phyloP scores from a whole-genome alignment of 805 yeast genomes.

The Jamesozyma jinghongensis region DNA sequence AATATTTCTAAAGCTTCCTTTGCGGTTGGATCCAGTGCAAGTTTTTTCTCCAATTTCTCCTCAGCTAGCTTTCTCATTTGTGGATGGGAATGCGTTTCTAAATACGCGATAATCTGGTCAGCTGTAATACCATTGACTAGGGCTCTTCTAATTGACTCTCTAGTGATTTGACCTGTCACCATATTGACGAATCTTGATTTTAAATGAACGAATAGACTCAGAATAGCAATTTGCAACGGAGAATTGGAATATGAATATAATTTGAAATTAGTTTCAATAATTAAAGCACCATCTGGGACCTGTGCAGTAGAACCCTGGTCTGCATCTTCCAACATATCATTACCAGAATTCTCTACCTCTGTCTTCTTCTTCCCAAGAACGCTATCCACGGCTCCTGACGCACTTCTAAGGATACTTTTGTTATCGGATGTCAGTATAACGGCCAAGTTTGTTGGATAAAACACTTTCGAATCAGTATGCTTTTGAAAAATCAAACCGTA shows the following conservation, averaged over 20 bases:
- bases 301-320: slow-evolving; percentile 18
- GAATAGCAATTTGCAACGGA: slow-evolving; percentile 87
- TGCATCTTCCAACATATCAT: slow-evolving; percentile 21
- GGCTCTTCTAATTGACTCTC: slow-evolving; percentile 85
- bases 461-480: slow-evolving; percentile 47
- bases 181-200: slow-evolving; percentile 80
- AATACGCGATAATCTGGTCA: slow-evolving; percentile 82
- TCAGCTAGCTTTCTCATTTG: slow-evolving; percentile 75
- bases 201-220: slow-evolving; percentile 79
- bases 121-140: slow-evolving; percentile 84
- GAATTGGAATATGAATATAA: slow-evolving; percentile 88
- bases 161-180: slow-evolving; percentile 87
- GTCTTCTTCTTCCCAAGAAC: slow-evolving; percentile 37
- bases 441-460: slow-evolving; percentile 86
- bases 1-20: slow-evolving; percentile 51
- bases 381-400: slow-evolving; percentile 67
- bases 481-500: slow-evolving; percentile 80
- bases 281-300: slow-evolving; percentile 53
- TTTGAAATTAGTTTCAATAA: slow-evolving; percentile 89
- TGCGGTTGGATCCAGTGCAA: slow-evolving; percentile 44
- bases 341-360: slow-evolving; percentile 10
- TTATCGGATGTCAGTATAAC: slow-evolving; percentile 84
- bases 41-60: slow-evolving; percentile 54
- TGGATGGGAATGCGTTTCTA: slow-evolving; percentile 89
- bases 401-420: slow-evolving; percentile 50